Evolutionary conservation across 2,329 filamentous ascomycete species (phyloP), one percentile per base, ranked within the genome.

Genomic region (Fulvia fulva): DNA sequence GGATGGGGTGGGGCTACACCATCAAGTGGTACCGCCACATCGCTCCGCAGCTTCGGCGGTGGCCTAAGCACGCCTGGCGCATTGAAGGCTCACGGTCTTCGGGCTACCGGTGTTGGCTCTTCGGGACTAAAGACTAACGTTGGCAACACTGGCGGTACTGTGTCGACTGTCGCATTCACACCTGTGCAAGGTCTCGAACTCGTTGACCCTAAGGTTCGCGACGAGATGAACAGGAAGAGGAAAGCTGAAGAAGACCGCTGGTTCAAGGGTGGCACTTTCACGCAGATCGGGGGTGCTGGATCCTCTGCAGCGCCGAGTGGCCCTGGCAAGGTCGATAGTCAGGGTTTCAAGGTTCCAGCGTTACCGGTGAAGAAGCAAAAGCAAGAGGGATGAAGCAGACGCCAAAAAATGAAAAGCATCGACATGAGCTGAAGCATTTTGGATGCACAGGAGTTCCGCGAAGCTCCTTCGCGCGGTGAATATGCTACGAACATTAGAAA

Each of bases 221-320:
- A 90, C 7, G 91, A 97, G 77, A 83, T 96, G 73, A 91, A 83
- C 71, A 83, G 91, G 67, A 97, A 97, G 79, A 81, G 91, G 63
- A 95, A 96, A 73, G 92, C 91, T 0, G 94, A 97, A 63, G 91
- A 96, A 72, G 93, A 97, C 71, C 82, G 91, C 37, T 99, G 91
- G 88, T 99, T 99, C 80, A 96, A 94, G 75, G 90, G 91, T 49
- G 94, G 94, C n/a, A 92, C 90, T 0, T 99, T 99, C 71, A 97
- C 94, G 8, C 92, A 97, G 73, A 83, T 96, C 56, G 86, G 86
- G n/a, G n/a, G n/a, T n/a, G n/a, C n/a, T 19, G 70, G 69, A 28
- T 61, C 51, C 44, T 59, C 50, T 47, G 54, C 53, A 60, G 60
- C 49, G 19, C 57, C 19, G 63, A 63, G 51, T 62, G 61, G 54